Evolutionary conservation across 495 filamentous ascomycete species (phyloP), one percentile per base, ranked within the genome.

Genomic region (Xylaria flabelliformis): DNA sequence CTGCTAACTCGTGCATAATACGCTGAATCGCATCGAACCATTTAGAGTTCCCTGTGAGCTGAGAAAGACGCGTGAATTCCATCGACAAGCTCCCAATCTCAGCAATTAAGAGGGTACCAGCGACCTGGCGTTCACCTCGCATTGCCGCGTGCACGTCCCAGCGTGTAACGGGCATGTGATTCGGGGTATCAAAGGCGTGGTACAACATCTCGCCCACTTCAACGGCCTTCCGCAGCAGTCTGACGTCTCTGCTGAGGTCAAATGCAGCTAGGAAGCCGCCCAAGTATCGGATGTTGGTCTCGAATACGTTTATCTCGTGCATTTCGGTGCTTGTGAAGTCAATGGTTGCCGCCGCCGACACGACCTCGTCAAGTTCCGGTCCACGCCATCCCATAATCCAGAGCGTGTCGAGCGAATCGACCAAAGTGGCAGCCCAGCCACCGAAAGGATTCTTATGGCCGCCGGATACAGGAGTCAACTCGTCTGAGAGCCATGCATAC

Each of bases 11-110:
- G 69, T 91, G 84, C 19, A 91, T 94, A 71, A 97, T 91, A 19
- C 91, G 88, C 44, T 94, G 91, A 72, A 95, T 87, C 7, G 92
- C 93, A 81, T 94, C 91, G 77, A 93, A 97, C 79, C 94, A 97
- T 72, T 91, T 94, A 61, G 87, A 78, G 44, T 96, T 85, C 61
- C 90, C 91, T 4, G 94, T 97, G 50, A 97, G 81, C 75, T 97
- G 94, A 5, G 94, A 89, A 42, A 97, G 84, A 19, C 94, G 85
- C 6, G 93, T 97, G 76, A 97, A 97, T 78, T 97, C 94, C 62
- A 97, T 75, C 2, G 91, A 92, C 24, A 97, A 84, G 24, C 91
- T 92, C 6, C 93, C 94, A 15, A 94, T 76, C 77, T 94, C 92
- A 0, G 92, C 79, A 19, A 82, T 64, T 0, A 82, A 70, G 32